Evolutionary conservation across 768 basidiomycete genomes (phyloP), one percentile per base, ranked within the genome.

Genomic region (Infundibulicybe gibba): DNA sequence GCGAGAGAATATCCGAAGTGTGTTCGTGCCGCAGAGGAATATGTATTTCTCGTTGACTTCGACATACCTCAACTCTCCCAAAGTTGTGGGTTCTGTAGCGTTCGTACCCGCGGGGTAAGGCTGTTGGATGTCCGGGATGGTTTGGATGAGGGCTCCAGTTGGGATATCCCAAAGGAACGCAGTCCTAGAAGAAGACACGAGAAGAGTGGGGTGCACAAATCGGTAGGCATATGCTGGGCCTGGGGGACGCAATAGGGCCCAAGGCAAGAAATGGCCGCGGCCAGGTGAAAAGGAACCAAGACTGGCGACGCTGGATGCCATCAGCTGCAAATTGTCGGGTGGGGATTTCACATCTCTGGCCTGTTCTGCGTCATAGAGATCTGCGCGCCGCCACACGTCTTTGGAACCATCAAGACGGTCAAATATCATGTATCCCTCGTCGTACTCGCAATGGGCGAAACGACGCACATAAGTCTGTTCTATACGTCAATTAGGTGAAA

Each of bases 401-500:
- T 84, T 84, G 51, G 65, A 56, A 8, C 74, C 71, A 21, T 70
- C 74, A 16, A 59, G 39, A 25, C 83, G 76, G 55, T 90, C 84
- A 58, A 89, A 87, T 40, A 90, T 65, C 40, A 90, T 66, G 56
- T 77, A 89, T 8, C 90, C 89, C 21, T 75, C 65, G 12, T 70
- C 80, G 52, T 89, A 92, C 61, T 91, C 90, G 53, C 79, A 76
- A 55, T 90, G 88, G 0, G 87, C 87, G 40, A 70, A 75, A 8
- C 57, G 52, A 31, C 75, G 74, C 21, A 85, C 77, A 55, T 82
- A 72, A 15, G 50, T 54, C 77, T 83, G 44, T 32, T 45, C 43
- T 54, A 48, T 42, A 16, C 19, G 54, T 58, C 17, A 43, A 48
- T 9, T 14, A 19, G 40, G 15, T 12, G 9, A 41, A 39, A 47